Percentiles rank a stretch among this genome's conserved stretches.
Evolutionary conservation across 2,329 filamentous ascomycete genomes (phyloP).

Genomic region (Domatiomyces catenatus): DNA sequence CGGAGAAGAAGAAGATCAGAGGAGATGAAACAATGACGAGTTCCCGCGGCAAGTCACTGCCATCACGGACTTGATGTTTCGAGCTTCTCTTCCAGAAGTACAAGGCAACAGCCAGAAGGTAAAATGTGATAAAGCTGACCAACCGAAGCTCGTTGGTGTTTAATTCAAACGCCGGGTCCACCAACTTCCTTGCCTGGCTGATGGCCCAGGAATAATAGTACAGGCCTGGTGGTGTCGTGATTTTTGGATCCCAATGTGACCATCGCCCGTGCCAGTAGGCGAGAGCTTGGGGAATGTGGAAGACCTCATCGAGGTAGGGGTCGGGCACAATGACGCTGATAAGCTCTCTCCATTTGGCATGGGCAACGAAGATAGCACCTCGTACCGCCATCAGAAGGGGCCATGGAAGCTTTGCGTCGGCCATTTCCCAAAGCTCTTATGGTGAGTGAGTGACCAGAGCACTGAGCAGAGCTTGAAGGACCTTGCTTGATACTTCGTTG

Average conservation of each 20-base stretch:
- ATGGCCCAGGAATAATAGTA: slow-evolving; percentile 39
- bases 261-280: slow-evolving; percentile 65
- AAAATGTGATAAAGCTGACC: slow-evolving; percentile 10
- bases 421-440: not conserved
- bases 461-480: too few relatives aligned
- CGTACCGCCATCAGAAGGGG: slow-evolving; percentile 8
- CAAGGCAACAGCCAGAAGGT: slow-evolving; percentile 12
- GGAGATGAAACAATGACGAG: slow-evolving; percentile 58
- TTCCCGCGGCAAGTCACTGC: slow-evolving; percentile 11
- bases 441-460: not conserved
- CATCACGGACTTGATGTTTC: slow-evolving; percentile 40
- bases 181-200: slow-evolving; percentile 33
- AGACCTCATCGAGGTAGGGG: slow-evolving; percentile 43
- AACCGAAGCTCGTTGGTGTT: slow-evolving; percentile 9
- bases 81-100: slow-evolving; percentile 9
- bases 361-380: slow-evolving; percentile 8
- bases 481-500: too few relatives aligned
- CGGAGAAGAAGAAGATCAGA: slow-evolving; percentile 88
- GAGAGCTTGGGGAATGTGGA: slow-evolving; percentile 75
- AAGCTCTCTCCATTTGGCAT: slow-evolving; percentile 25
- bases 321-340: slow-evolving; percentile 37
- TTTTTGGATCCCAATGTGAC: slow-evolving; percentile 81
- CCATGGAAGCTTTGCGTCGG: slow-evolving; percentile 9
- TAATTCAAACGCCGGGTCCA: slow-evolving; percentile 26
- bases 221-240: slow-evolving; percentile 87